Evolutionary conservation across 768 basidiomycete genomes (phyloP).

Genomic region (Mycena polygramma): DNA sequence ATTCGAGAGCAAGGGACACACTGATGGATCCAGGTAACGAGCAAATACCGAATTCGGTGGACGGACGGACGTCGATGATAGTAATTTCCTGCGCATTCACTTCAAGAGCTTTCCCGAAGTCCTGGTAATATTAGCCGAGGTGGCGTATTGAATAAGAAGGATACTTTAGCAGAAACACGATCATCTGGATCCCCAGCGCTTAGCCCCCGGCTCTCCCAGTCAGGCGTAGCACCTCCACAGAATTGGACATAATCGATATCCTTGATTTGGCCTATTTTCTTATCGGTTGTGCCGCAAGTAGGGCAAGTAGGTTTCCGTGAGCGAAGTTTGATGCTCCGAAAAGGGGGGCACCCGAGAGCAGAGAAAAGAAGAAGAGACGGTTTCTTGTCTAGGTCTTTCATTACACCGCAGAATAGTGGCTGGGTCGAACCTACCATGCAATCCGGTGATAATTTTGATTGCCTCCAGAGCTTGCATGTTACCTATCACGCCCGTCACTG

Average conservation of each 20-base stretch:
- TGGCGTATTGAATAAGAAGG: neutral
- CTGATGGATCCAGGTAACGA: slow-evolving; percentile 80
- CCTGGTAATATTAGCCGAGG: slow-evolving; percentile 35
- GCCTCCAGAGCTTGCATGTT: slow-evolving; percentile 91
- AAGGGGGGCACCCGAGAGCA: slow-evolving; percentile 76
- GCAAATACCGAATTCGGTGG: slow-evolving; percentile 89
- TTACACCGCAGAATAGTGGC: neutral
- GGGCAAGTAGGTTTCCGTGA: slow-evolving; percentile 76
- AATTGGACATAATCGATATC: slow-evolving; percentile 87
- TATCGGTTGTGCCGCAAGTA: slow-evolving; percentile 74
- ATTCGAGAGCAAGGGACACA: slow-evolving; percentile 50
- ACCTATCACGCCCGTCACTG: slow-evolving; percentile 91
- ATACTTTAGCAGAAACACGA: slow-evolving; percentile 61
- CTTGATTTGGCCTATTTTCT: slow-evolving; percentile 60
- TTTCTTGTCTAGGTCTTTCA: slow-evolving; percentile 59
- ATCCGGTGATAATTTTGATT: slow-evolving; percentile 80
- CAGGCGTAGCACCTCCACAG: slow-evolving; percentile 80
- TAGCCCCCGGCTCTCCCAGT: slow-evolving; percentile 74
- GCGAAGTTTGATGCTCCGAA: slow-evolving; percentile 88
- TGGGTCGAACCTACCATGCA: slow-evolving; percentile 63
- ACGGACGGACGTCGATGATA: slow-evolving; percentile 86
- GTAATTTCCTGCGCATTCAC: slow-evolving; percentile 38
- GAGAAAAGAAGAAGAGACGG: slow-evolving; percentile 82
- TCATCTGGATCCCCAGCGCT: slow-evolving; percentile 52
- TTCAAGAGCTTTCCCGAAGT: slow-evolving; percentile 37